Evolutionary conservation across 164 flowering plant genomes (phyloP).

Genomic region (Litsea cubeba): DNA sequence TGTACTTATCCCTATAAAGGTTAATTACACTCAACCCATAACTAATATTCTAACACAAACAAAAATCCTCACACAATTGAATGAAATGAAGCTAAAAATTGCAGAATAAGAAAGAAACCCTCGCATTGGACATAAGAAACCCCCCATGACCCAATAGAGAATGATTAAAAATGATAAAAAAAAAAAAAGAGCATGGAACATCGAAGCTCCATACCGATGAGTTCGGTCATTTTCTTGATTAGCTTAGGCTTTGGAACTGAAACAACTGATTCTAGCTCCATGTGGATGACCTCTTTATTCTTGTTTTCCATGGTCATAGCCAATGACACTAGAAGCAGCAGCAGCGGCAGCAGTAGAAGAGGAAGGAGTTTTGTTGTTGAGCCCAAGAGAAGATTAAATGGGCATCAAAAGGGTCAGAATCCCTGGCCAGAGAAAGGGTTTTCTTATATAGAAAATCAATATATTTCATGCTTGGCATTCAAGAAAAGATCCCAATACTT

Average conservation of each 20-base stretch:
- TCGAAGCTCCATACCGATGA: conserved; percentile 47
- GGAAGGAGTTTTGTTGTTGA: not conserved
- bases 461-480: conserved; percentile 9
- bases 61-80: too few species aligned
- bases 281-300: conserved; percentile 53
- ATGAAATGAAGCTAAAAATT: too few species aligned
- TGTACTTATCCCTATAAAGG: too few species aligned
- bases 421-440: conserved; percentile 10
- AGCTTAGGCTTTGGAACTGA: conserved; percentile 71
- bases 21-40: too few species aligned
- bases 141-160: not conserved
- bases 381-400: not conserved
- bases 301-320: conserved; percentile 19
- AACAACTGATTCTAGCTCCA: conserved; percentile 78
- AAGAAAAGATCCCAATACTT: conserved; percentile 6
- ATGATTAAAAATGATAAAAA: not conserved
- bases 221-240: conserved; percentile 68
- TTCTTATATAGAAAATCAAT: conserved; percentile 10
- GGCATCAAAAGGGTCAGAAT: conserved; percentile 3
- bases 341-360: too few species aligned
- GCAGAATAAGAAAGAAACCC: too few species aligned
- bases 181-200: not conserved
- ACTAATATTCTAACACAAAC: too few species aligned
- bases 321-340: not conserved
- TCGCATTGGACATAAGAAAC: not conserved